Conservation (phyloP, 2,329 filamentous ascomycete genomes). For the Chaetoscypha palmicola region DNA sequence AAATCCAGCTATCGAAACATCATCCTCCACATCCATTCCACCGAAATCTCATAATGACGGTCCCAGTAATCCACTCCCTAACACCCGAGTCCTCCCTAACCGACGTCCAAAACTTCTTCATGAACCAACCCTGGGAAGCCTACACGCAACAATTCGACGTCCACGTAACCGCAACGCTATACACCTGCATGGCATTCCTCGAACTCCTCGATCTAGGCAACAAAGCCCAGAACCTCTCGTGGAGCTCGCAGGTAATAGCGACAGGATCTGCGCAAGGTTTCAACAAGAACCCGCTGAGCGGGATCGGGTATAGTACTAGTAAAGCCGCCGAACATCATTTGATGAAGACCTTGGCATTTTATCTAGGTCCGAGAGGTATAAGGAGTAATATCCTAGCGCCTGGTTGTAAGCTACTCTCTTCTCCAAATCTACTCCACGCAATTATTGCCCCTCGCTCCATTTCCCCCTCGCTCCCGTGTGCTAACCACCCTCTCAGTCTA, state of each 20-base stretch:
- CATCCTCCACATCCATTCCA: too few relatives aligned
- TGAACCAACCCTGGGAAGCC: slow-evolving; percentile 43
- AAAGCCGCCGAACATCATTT: slow-evolving; percentile 69
- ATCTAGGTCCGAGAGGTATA: slow-evolving; percentile 55
- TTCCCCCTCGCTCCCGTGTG: too few relatives aligned
- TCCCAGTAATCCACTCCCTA: slow-evolving; percentile 12
- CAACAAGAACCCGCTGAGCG: slow-evolving; percentile 64
- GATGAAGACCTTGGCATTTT: slow-evolving; percentile 59
- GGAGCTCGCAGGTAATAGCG: slow-evolving; percentile 54
- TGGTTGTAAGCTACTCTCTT: slow-evolving; percentile 12
- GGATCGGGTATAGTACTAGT: slow-evolving; percentile 70
- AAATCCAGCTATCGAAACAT: too few relatives aligned
- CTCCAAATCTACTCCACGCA: too few relatives aligned
- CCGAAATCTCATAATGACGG: too few relatives aligned
- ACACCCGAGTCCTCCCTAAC: slow-evolving; percentile 19
- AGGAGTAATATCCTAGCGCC: slow-evolving; percentile 32
- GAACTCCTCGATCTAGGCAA: slow-evolving; percentile 60
- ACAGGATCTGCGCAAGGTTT: slow-evolving; percentile 67
- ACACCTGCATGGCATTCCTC: slow-evolving; percentile 61
- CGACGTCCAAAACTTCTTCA: slow-evolving; percentile 33
- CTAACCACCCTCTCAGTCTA: too few relatives aligned
- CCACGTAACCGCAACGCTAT: slow-evolving; percentile 58
- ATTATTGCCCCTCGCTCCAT: too few relatives aligned
- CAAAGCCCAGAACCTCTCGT: slow-evolving; percentile 47
- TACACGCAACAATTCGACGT: slow-evolving; percentile 55